Conservation (phyloP, 305 asterid genomes). For the Solanum hybrid region DNA sequence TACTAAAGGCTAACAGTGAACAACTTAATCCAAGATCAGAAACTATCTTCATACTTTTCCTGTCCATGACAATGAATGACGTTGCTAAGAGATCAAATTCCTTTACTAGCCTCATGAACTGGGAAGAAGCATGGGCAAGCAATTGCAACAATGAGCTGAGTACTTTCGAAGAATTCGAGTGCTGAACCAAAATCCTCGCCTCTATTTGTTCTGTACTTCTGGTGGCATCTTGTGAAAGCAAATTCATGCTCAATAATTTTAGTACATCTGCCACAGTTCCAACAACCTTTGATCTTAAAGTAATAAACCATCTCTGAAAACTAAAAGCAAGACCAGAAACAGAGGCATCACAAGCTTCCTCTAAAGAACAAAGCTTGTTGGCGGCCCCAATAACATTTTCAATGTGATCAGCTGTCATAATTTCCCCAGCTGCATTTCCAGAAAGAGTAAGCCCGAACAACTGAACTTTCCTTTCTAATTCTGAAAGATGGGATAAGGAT, state of each 20-base stretch:
- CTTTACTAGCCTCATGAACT: constrained; percentile 41
- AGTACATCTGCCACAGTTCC: constrained; percentile 33
- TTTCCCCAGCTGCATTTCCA: constrained; percentile 14
- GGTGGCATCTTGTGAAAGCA: constrained; percentile 20
- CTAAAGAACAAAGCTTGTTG: constrained; percentile 30
- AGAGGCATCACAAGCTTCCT: constrained; percentile 37
- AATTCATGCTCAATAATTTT: constrained; percentile 26
- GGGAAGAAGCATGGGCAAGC: constrained; percentile 32
- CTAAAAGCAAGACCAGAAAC: constrained; percentile 22
- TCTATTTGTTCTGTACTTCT: constrained; percentile 15
- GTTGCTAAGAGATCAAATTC: constrained; percentile 56
- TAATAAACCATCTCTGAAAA: constrained; percentile 75
- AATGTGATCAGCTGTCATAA: constrained; percentile 11
- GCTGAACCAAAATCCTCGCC: constrained; percentile 10
- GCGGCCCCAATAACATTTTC: constrained; percentile 38
- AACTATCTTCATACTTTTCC: constrained; percentile 37
- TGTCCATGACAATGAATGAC: constrained; percentile 56
- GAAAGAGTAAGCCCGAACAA: constrained; percentile 11
- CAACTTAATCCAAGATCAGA: constrained; percentile 64
- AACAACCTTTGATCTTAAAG: constrained; percentile 47
- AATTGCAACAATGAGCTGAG: constrained; percentile 23
- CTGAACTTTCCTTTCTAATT: constrained; percentile 51
- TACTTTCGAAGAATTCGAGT: constrained; percentile 9
- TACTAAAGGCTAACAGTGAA: constrained; percentile 78
- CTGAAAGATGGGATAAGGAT: constrained; percentile 49